Evolutionary conservation across 2,329 filamentous ascomycete genomes (phyloP), one percentile per base, ranked within the genome.

Genomic region (Sclerotinia spermophila): DNA sequence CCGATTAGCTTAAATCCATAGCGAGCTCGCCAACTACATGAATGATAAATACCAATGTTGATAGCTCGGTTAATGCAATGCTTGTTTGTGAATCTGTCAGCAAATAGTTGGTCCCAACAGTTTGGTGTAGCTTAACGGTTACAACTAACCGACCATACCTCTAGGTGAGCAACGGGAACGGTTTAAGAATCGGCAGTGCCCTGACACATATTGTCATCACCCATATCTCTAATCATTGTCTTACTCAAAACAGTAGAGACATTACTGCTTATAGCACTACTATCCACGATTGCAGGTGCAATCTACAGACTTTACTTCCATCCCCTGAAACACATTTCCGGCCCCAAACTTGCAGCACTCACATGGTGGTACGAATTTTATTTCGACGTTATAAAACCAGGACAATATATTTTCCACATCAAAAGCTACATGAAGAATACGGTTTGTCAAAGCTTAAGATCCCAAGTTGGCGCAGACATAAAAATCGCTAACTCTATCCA

Each of bases 341-440:
- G 64, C 1, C 64, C 64, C 6, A 67, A 67, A 7, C 48, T 67
- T 19, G 64, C 64, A 56, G 64, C 64, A 27, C 51, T 67, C 84
- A 78, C 76, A 2, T 59, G 60, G 17, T 77, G 72, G 77, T 78
- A 78, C 56, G 73, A 77, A 45, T 68, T 72, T 10, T 84, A 83
- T 75, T 83, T 83, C 69, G 82, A 84, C 70, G 77, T 83, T 30
- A 71, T 82, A 60, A 76, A 80, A 6, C 79, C 79, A 8, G 83
- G 82, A 1, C 77, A 81, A 74, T 84, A 83, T 71, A 81, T 78
- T 21, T 82, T 79, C 73, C 79, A 83, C 69, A 82, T 84, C 35
- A 75, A 79, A 77, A 81, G 64, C 76, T 84, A 74, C 83, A 84
- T 74, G 74, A 81, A 61, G 73, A 75, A 72, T 84, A 83, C 69